Evolutionary conservation across 345 rosid genomes (phyloP).

Genomic region (Rhodamnia rubescens): DNA sequence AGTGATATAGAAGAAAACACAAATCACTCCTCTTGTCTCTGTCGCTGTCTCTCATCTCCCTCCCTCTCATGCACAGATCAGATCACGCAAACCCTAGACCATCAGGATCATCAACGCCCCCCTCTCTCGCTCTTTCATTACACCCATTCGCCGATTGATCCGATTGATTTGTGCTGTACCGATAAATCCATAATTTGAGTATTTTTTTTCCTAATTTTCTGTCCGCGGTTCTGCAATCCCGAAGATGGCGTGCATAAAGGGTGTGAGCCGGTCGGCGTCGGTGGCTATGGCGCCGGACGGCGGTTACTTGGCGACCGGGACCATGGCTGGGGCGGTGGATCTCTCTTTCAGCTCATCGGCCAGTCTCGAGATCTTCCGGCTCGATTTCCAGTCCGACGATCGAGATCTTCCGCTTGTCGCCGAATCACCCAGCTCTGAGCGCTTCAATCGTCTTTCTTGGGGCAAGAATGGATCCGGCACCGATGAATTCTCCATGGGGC

Average conservation of each 20-base stretch:
- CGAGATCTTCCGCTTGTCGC: constrained; percentile 68
- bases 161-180: not conserved
- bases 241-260: constrained; percentile 84
- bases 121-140: not conserved
- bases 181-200: not conserved
- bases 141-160: not conserved
- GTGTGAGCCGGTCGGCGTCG: constrained; percentile 84
- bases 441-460: constrained; percentile 94
- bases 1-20: not conserved
- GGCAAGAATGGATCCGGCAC: constrained; percentile 80
- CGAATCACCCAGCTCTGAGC: constrained; percentile 81
- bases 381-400: constrained; percentile 92
- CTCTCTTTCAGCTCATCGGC: constrained; percentile 91
- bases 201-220: not conserved
- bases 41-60: not conserved
- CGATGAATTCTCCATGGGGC: constrained; percentile 64
- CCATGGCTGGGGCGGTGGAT: constrained; percentile 99
- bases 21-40: not conserved
- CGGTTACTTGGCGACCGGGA: constrained; percentile 97
- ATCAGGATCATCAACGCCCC: not conserved
- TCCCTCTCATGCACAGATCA: not conserved
- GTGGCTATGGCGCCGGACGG: constrained; percentile 93
- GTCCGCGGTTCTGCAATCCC: not conserved
- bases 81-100: constrained; percentile 1
- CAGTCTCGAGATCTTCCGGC: constrained; percentile 88